A percentile compares a stretch with the other conserved stretches of the same genome.
Evolutionary conservation across 352 stramenopile species (phyloP).

Genomic region (Blastocystis sp.): DNA sequence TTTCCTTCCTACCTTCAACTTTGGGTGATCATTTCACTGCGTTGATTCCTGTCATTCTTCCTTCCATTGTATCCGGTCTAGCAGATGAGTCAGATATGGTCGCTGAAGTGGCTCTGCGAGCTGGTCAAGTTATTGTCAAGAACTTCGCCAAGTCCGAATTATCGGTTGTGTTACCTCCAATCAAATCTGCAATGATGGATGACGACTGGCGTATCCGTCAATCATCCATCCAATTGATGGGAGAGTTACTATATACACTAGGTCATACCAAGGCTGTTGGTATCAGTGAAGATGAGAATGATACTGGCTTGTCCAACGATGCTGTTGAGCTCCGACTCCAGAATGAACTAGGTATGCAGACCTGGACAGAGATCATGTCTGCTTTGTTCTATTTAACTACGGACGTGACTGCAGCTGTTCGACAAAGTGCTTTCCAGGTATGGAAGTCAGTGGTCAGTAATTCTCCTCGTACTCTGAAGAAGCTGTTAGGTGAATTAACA

Average conservation of each 20-base stretch:
- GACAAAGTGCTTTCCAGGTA: constrained; percentile 87
- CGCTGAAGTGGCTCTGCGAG: constrained; percentile 89
- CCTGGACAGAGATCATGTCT: constrained; percentile 86
- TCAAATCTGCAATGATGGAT: constrained; percentile 89
- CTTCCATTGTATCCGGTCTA: constrained; percentile 89
- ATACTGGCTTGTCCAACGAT: constrained; percentile 50
- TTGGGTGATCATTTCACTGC: constrained; percentile 75
- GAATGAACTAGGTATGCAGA: constrained; percentile 78
- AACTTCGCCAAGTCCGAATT: constrained; percentile 89
- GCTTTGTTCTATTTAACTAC: constrained; percentile 95
- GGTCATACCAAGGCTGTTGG: constrained; percentile 86
- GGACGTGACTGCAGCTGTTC: constrained; percentile 88
- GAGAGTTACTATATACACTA: constrained; percentile 78
- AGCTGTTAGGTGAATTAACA: constrained; percentile 93
- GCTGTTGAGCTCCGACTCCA: neutral
- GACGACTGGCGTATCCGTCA: constrained; percentile 96
- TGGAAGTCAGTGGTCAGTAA: constrained; percentile 98
- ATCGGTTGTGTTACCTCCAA: constrained; percentile 87
- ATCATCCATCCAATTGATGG: constrained; percentile 89
- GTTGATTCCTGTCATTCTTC: constrained; percentile 85
- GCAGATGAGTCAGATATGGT: constrained; percentile 95
- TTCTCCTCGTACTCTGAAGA: constrained; percentile 86
- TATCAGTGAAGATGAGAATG: constrained; percentile 65
- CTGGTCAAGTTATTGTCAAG: constrained; percentile 91
- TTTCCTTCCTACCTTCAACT: constrained; percentile 88